phyloP scores from a whole-genome alignment of 2,329 filamentous ascomycete species.

The Graphilbum fragrans region DNA sequence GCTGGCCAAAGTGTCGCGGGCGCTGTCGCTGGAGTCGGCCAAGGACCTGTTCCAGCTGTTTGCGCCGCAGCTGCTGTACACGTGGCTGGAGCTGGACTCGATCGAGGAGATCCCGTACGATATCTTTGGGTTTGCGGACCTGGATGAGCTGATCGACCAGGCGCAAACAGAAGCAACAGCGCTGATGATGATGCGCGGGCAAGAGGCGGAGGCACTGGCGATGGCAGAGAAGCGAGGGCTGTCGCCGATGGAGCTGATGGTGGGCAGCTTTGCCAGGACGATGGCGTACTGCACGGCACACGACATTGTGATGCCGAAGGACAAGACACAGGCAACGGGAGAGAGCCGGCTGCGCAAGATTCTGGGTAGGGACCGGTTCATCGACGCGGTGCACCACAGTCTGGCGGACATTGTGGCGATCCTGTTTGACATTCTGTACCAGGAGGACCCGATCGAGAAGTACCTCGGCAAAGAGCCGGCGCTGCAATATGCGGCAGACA shows the following conservation, averaged over 20 bases:
- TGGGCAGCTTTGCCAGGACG: slow-evolving; percentile 60
- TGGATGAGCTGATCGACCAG: slow-evolving; percentile 57
- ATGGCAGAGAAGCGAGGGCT: slow-evolving; percentile 46
- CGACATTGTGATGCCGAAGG: slow-evolving; percentile 44
- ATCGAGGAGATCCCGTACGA: slow-evolving; percentile 66
- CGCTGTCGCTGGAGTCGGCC: slow-evolving; percentile 52
- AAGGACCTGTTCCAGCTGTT: slow-evolving; percentile 72
- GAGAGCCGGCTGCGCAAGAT: slow-evolving; percentile 57
- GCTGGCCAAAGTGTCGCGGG: slow-evolving; percentile 51
- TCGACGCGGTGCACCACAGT: slow-evolving; percentile 49
- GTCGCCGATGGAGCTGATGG: slow-evolving; percentile 45
- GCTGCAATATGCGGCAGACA: slow-evolving; percentile 48
- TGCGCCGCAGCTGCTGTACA: slow-evolving; percentile 78
- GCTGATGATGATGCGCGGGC: slow-evolving; percentile 70
- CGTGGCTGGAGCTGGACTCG: slow-evolving; percentile 62
- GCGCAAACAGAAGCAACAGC: slow-evolving; percentile 68
- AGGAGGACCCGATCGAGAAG: slow-evolving; percentile 62
- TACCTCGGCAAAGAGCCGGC: slow-evolving; percentile 47
- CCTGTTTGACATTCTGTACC: slow-evolving; percentile 66
- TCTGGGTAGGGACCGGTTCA: slow-evolving; percentile 55
- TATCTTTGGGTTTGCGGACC: slow-evolving; percentile 67
- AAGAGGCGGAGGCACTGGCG: slow-evolving; percentile 48
- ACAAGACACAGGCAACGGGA: slow-evolving; percentile 35
- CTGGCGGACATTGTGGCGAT: slow-evolving; percentile 68
- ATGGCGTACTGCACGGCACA: slow-evolving; percentile 76